phyloP scores from a whole-genome alignment of 768 basidiomycete genomes.

The Sporobolomyces roseus region DNA sequence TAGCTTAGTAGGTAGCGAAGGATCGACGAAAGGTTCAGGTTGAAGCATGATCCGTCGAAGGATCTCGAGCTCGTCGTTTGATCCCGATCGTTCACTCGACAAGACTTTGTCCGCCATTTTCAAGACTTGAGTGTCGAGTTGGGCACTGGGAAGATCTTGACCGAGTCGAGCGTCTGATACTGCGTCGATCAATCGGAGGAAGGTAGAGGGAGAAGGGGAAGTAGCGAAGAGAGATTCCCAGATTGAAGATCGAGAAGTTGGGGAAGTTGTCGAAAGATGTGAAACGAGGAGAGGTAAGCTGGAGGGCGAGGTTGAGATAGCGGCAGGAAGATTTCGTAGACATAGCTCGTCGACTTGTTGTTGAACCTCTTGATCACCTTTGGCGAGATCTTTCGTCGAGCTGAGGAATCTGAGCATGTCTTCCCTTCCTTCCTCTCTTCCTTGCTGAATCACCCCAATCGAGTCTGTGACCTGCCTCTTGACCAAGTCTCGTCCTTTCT shows the following conservation, averaged over 20 bases:
- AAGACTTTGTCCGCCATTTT: slow-evolving; percentile 5
- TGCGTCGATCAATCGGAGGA: slow-evolving; percentile 18
- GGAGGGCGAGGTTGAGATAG: slow-evolving; percentile 9
- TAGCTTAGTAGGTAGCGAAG: background rate
- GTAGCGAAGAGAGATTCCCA: slow-evolving; percentile 29
- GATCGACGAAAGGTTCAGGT: slow-evolving; percentile 25
- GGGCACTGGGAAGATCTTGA: background rate
- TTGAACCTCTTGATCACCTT: background rate
- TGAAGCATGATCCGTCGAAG: slow-evolving; percentile 17
- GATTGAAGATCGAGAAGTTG: slow-evolving; percentile 1
- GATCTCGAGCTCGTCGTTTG: slow-evolving; percentile 14
- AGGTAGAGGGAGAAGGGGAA: background rate
- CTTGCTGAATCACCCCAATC: background rate
- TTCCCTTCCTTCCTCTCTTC: background rate
- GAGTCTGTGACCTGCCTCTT: background rate
- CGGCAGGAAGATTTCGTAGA: slow-evolving; percentile 3
- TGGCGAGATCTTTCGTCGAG: background rate
- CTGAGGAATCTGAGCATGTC: slow-evolving; percentile 9
- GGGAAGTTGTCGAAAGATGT: slow-evolving; percentile 4
- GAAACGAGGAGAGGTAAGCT: slow-evolving; percentile 15
- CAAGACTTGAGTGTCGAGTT: slow-evolving; percentile 21
- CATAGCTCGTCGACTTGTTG: slow-evolving; percentile 31
- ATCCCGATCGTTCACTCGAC: background rate
- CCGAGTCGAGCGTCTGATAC: background rate
- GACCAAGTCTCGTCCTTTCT: background rate